phyloP scores from a whole-genome alignment of 1,284 basidiomycete species.

The Cystobasidium pallidum region DNA sequence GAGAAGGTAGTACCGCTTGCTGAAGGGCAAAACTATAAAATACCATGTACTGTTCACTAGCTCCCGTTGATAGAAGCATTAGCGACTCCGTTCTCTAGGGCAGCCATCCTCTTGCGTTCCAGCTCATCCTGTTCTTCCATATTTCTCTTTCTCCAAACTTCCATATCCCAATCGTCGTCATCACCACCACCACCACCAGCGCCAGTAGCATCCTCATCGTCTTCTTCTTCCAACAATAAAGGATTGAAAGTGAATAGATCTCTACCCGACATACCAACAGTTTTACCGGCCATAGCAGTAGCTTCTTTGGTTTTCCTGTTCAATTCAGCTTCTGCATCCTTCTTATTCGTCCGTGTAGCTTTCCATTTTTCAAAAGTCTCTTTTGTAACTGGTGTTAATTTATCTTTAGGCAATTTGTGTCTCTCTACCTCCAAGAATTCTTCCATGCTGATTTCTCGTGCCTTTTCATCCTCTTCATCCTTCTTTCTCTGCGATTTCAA shows the following conservation, averaged over 20 bases:
- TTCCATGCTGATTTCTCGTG: constrained; percentile 86
- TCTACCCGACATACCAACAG: constrained; percentile 88
- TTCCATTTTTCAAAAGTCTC: constrained; percentile 96
- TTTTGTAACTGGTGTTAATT: constrained; percentile 92
- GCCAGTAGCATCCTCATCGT: constrained; percentile 56
- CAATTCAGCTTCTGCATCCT: constrained; percentile 80
- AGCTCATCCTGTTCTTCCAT: constrained; percentile 62
- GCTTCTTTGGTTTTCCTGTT: constrained; percentile 80
- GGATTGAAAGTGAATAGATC: constrained; percentile 82
- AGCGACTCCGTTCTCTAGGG: constrained; percentile 35
- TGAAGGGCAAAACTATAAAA: no score
- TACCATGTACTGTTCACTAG: no score
- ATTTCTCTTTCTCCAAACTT: constrained; percentile 66
- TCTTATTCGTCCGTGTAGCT: constrained; percentile 88
- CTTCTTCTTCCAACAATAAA: constrained; percentile 87
- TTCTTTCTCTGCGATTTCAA: constrained; percentile 55
- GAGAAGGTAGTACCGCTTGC: no score
- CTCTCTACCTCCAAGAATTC: constrained; percentile 98
- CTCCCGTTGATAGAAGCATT: constrained; percentile 17
- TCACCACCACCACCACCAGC: constrained; percentile 63
- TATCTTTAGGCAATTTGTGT: constrained; percentile 81
- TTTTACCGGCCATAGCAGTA: constrained; percentile 86
- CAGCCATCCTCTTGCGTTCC: constrained; percentile 46
- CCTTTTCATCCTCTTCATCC: constrained; percentile 68
- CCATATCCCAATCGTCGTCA: constrained; percentile 72